Evolutionary conservation across 2,329 filamentous ascomycete genomes (phyloP).

Genomic region (Pseudocercospora pini-densiflorae): DNA sequence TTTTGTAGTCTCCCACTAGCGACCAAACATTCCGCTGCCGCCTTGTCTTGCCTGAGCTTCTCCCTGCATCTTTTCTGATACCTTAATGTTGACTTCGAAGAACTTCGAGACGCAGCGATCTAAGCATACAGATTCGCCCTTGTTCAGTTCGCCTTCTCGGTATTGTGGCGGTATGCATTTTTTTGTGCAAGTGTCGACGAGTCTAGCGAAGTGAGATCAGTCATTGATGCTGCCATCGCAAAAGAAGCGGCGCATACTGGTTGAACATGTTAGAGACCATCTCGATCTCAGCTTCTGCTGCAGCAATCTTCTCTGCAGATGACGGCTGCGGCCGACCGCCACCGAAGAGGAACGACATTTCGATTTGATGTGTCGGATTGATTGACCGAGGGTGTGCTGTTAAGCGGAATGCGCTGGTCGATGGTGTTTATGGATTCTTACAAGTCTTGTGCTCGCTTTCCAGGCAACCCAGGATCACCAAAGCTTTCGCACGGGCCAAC

Average conservation of each 20-base stretch:
- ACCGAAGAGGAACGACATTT: slow-evolving; percentile 75
- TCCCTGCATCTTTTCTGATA: slow-evolving; percentile 93
- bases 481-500: neutral
- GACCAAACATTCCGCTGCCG: slow-evolving; percentile 50
- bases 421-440: slow-evolving; percentile 9
- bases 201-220: slow-evolving; percentile 43
- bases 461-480: no score
- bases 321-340: slow-evolving; percentile 77
- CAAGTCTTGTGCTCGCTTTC: slow-evolving; percentile 4
- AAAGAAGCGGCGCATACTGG: slow-evolving; percentile 64
- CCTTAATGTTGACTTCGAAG: slow-evolving; percentile 98
- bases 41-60: slow-evolving; percentile 73
- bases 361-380: neutral
- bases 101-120: slow-evolving; percentile 98
- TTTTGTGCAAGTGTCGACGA: slow-evolving; percentile 85
- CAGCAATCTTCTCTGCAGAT: slow-evolving; percentile 95
- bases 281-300: slow-evolving; percentile 96
- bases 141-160: slow-evolving; percentile 96
- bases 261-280: slow-evolving; percentile 98
- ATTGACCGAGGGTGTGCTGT: neutral
- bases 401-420: neutral
- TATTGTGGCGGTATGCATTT: slow-evolving; percentile 95
- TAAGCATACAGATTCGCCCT: slow-evolving; percentile 97
- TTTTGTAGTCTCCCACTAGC: slow-evolving; percentile 5
- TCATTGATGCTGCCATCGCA: neutral